A percentile compares a stretch with the other conserved stretches of the same genome.
Conservation (phyloP, 331 rosid genomes). For the Stylosanthes scabra region DNA sequence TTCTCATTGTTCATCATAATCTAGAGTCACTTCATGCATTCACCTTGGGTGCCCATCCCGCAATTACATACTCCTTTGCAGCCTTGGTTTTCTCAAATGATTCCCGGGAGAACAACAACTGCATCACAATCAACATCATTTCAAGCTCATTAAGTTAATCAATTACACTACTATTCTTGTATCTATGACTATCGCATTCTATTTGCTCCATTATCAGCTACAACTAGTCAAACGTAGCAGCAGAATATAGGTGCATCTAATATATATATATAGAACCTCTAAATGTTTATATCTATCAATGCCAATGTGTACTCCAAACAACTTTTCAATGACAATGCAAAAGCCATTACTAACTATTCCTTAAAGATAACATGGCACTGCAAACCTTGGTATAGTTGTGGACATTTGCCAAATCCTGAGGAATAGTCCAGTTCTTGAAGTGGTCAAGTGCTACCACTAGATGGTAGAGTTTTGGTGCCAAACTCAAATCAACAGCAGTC, state of each 20-base stretch:
- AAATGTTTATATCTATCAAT: neutral
- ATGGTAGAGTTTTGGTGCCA: constrained; percentile 94
- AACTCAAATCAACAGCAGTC: constrained; percentile 81
- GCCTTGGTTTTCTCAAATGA: constrained; percentile 77
- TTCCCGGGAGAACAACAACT: constrained; percentile 77
- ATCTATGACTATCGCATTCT: neutral
- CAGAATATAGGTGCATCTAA: neutral
- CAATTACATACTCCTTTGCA: constrained; percentile 61
- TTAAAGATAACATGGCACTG: neutral
- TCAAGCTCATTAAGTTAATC: neutral
- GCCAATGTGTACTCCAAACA: neutral
- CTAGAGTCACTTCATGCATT: constrained; percentile 62
- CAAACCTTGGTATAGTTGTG: constrained; percentile 71
- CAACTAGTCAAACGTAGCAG: neutral
- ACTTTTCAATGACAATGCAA: neutral
- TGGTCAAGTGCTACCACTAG: constrained; percentile 76
- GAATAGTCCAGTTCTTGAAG: constrained; percentile 87
- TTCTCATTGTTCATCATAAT: constrained; percentile 31
- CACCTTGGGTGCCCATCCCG: constrained; percentile 93
- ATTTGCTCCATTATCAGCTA: neutral
- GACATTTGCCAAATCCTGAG: constrained; percentile 57
- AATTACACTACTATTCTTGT: neutral
- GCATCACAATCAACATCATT: constrained; percentile 47
- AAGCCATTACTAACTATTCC: neutral
- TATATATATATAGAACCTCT: neutral